Evolutionary conservation across 2,329 filamentous ascomycete species (phyloP), one percentile per base, ranked within the genome.

Genomic region (Colletotrichum siamense): DNA sequence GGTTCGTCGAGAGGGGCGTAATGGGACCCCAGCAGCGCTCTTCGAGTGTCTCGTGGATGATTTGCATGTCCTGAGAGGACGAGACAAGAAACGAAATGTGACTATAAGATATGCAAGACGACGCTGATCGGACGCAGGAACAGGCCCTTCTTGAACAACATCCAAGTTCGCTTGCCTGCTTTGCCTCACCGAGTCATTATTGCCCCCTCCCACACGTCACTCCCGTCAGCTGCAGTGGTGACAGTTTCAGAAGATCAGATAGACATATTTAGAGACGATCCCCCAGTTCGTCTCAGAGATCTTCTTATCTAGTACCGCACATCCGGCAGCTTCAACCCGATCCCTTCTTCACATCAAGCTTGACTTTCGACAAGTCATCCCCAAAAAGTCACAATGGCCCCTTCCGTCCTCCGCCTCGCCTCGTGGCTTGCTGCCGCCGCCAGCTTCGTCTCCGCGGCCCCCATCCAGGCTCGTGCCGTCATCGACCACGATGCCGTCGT

Each of bases 401-500:
- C 71, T 16, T 78, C 77, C 16, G 63, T 78, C 59, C 66, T 78
- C 63, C 72, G 76, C 32, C 55, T 78, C 63, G 70, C 67, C 70
- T 49, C 69, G 5, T 76, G 76, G 76, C 77, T 78, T 66, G 75
- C 64, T 7, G 77, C 76, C 63, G 77, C 76, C 3, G 69, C 64
- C 12, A 66, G 69, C 63, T 59, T 74, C 8, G 66, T 67, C 64
- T 34, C 55, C 36, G 82, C 78, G n/a, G 78, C 79, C 8, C 80
- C 80, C 6, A 39, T 84, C 52, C 75, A 78, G 70, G 78, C 79
- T 39, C 82, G 82, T 34, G 79, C 76, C 39, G 79, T 83, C 67
- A 83, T 84, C 65, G 61, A 22, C 66, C 82, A 84, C 39, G 80
- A 83, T 69, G 81, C 80, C n/a, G 80, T 85, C 13, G 80, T 83